Evolutionary conservation across 2,329 filamentous ascomycete genomes (phyloP).

Genomic region (Tolypocladium inflatum): DNA sequence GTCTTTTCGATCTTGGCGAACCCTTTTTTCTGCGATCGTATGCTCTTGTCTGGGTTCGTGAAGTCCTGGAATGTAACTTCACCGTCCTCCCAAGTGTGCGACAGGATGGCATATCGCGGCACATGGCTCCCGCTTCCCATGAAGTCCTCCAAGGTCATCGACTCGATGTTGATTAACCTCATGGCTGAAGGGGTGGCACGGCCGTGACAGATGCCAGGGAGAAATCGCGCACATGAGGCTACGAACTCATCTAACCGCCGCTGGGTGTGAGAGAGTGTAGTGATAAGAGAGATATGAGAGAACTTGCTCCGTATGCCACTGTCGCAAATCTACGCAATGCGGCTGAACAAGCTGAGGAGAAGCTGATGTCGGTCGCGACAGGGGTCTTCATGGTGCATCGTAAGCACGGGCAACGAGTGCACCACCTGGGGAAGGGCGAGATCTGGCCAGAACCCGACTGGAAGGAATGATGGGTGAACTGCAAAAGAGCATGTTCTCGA

Average conservation of each 20-base stretch:
- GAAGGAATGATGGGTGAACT: not conserved
- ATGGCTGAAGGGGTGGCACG: constrained; percentile 4
- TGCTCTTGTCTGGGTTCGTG: not conserved
- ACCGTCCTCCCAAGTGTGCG: constrained; percentile 22
- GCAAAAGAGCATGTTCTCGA: not conserved
- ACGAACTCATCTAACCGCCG: too few relatives aligned
- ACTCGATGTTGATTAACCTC: constrained; percentile 15
- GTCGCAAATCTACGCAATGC: not conserved
- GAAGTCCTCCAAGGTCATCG: constrained; percentile 10
- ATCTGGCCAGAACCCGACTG: not conserved
- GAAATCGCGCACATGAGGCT: too few relatives aligned
- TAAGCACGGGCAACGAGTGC: too few relatives aligned
- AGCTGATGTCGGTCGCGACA: too few relatives aligned
- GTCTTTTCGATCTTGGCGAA: constrained; percentile 14
- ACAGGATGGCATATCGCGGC: constrained; percentile 22
- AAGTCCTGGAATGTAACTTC: constrained; percentile 18
- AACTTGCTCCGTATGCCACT: too few relatives aligned
- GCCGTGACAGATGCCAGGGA: too few relatives aligned
- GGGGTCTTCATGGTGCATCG: too few relatives aligned
- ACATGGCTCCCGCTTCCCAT: constrained; percentile 3
- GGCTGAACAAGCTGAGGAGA: not conserved
- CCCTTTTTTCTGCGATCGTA: constrained; percentile 7
- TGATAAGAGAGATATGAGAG: too few relatives aligned
- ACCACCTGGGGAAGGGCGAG: too few relatives aligned
- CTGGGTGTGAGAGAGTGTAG: too few relatives aligned